Percentiles rank a stretch among this genome's conserved stretches.
Evolutionary conservation across 176 grass and related monocot genomes (phyloP).

Genomic region (Raddia guianensis): DNA sequence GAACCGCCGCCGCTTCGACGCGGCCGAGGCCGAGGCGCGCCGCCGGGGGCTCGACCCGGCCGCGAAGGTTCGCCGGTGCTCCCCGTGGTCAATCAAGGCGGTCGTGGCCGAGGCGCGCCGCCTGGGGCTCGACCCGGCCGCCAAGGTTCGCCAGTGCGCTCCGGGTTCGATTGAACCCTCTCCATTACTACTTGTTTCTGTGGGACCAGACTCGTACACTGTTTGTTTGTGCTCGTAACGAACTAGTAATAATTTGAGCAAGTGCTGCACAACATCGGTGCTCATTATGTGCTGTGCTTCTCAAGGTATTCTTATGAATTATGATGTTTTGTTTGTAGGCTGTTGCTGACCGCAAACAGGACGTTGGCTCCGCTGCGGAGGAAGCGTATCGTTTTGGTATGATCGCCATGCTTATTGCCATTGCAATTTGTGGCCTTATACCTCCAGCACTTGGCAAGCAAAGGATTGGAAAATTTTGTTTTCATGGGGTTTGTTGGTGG

Average conservation of each 20-base stretch:
- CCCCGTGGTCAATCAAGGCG: too few relatives aligned
- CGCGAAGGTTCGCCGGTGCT: constrained; percentile 7
- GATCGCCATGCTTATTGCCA: neutral
- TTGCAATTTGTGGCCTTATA: neutral
- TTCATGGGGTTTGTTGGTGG: neutral
- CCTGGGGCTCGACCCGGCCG: neutral
- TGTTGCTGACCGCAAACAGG: neutral
- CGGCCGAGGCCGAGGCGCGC: neutral
- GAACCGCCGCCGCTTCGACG: neutral
- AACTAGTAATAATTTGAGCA: neutral
- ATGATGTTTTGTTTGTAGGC: constrained; percentile 18
- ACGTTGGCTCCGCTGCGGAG: neutral
- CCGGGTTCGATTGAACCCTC: too few relatives aligned
- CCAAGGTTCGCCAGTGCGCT: constrained; percentile 13
- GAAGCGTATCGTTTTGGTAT: neutral
- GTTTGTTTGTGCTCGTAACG: neutral
- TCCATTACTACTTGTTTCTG: neutral
- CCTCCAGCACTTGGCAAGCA: neutral
- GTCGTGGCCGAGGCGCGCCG: neutral
- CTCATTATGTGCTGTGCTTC: neutral
- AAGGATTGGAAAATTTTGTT: neutral
- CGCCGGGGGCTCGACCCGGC: neutral
- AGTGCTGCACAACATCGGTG: neutral
- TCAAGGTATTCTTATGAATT: neutral
- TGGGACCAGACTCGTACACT: neutral